Percentiles rank a stretch among this genome's conserved stretches.
These are phyloP conservation scores for Biscogniauxia sp. DNA, from an alignment of 2,329 filamentous ascomycete species.

Conservation along the genomic window DNA sequence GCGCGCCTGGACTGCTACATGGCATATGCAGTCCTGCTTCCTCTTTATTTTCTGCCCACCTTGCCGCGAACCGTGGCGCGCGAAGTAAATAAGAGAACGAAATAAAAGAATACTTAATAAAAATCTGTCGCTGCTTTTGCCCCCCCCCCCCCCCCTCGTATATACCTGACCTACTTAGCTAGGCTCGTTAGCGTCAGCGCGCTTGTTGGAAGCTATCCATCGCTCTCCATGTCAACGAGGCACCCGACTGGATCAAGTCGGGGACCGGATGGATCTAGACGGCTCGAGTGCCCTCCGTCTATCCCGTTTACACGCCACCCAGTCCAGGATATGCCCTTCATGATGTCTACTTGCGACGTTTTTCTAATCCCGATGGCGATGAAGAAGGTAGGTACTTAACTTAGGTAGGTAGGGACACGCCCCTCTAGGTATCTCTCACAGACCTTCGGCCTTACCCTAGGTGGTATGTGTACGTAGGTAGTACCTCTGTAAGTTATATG, in stretches of 20 bases:
- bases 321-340: conserved; percentile 1
- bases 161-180: conserved; percentile 3
- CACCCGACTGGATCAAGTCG: conserved; percentile 19
- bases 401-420: neutral
- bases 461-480: neutral
- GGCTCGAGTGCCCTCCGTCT: conserved; percentile 11
- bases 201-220: conserved; percentile 33
- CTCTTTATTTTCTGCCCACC: conserved; percentile 5
- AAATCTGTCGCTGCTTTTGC: conserved; percentile 35
- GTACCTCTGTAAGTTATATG: neutral
- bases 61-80: conserved; percentile 13
- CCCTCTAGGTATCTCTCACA: neutral
- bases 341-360: conserved; percentile 11
- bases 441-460: neutral
- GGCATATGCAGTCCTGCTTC: conserved; percentile 18
- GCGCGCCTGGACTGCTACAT: conserved; percentile 18
- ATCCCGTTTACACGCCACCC: conserved; percentile 4
- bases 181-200: conserved; percentile 36
- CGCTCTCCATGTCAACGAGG: conserved; percentile 15
- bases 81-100: conserved; percentile 1
- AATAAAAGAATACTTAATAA: neutral
- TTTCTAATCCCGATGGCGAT: conserved; percentile 13
- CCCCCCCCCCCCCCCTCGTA: conserved; percentile 8
- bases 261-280: conserved; percentile 4
- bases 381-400: too few species aligned